Base-by-base conservation (phyloP, 495 filamentous ascomycete genomes). In the Annulohypoxylon nitens region DNA sequence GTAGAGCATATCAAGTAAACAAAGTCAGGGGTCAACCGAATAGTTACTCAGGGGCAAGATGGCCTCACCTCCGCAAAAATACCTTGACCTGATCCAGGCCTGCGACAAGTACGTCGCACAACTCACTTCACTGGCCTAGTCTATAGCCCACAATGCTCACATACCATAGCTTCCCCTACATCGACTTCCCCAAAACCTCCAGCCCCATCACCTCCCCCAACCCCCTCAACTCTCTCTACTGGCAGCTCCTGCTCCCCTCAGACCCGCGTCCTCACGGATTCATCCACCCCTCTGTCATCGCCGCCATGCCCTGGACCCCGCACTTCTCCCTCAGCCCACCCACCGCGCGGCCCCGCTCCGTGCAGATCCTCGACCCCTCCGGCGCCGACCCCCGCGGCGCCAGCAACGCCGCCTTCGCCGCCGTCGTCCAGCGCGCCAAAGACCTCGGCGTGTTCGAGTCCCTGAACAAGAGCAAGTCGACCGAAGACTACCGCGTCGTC, bases 401-500 rank as follows among this genome's bases (percentile, higher is more conserved):
- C 36, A 71, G 70, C 57, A 75, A 76, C 45, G 58, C 39, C 4
- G 77, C 81, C 14, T 70, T 84, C 39, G 23, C 57, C 0, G 67
- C 72, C 9, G 39, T 79, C 12, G 69, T 83, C 41, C 55, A 77
- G 61, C 45, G 10, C 1, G 76, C 73, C 34, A 72, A 73, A n/a
- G 75, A 74, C 59, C 68, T 64, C 9, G 55, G 75, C 20, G 63
- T 48, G 7, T 82, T 84, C 65, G 10, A 54, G 12, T 61, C 78
- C 2, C 70, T 81, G 10, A 48, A 33, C 18, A 58, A 70, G 48
- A 64, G 75, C 16, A 77, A 69, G 65, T 75, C 81, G 51, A 78
- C 75, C 48, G 83, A 85, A 57, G 64, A 76, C n/a, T 83, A 80
- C 74, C 76, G 80, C 23, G 74, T 86, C 55, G 55, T 82, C 9